Percentiles rank a stretch among this genome's conserved stretches.
Evolutionary conservation across 352 stramenopile genomes (phyloP).

Genomic region (Lagenidium sp.): DNA sequence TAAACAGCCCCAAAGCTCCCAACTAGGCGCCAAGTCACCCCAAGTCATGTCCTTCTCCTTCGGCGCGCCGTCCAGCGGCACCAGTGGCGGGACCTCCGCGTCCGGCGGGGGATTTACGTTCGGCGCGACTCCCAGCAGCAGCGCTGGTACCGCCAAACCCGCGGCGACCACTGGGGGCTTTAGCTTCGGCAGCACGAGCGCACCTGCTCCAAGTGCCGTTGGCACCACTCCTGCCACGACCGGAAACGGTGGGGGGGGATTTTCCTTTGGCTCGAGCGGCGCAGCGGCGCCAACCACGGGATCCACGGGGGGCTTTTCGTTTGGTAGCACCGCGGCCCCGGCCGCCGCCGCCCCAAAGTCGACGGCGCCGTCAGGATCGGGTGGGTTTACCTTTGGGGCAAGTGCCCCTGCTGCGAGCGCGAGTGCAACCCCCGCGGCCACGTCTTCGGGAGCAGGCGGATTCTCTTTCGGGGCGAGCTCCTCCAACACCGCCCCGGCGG

Average conservation of each 20-base stretch:
- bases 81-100: neutral
- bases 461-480: slow-evolving; percentile 37
- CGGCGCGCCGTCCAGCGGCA: slow-evolving; percentile 8
- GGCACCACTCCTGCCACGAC: neutral
- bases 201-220: neutral
- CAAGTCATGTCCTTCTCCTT: slow-evolving; percentile 23
- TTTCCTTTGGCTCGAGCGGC: slow-evolving; percentile 2
- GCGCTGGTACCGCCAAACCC: neutral
- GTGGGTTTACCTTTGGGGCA: slow-evolving; percentile 31
- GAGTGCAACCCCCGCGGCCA: slow-evolving; percentile 5
- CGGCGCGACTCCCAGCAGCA: neutral
- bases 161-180: slow-evolving; percentile 11
- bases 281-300: neutral
- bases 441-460: slow-evolving; percentile 12
- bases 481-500: too few relatives aligned
- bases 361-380: slow-evolving; percentile 2
- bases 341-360: slow-evolving; percentile 7
- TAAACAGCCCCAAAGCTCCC: too few relatives aligned
- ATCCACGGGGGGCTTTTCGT: slow-evolving; percentile 16
- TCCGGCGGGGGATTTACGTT: too few relatives aligned
- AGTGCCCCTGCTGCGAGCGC: slow-evolving; percentile 3
- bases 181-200: slow-evolving; percentile 15
- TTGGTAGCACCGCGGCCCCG: slow-evolving; percentile 10
- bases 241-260: neutral
- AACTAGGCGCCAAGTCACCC: too few relatives aligned